These are phyloP conservation scores for Collybia sordida DNA, from an alignment of 768 basidiomycete genomes.

Conservation along the genomic window DNA sequence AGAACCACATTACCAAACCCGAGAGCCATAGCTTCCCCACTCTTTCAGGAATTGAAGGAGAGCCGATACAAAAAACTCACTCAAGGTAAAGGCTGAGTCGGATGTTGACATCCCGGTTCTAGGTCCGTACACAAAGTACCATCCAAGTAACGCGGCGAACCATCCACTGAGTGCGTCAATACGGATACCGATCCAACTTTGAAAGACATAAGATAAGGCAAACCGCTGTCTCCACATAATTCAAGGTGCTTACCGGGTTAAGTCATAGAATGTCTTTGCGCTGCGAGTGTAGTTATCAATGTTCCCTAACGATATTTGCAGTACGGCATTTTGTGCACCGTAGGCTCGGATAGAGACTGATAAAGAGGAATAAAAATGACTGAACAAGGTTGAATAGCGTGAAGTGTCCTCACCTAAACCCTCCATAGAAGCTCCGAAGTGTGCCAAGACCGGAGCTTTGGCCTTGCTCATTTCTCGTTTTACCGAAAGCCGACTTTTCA, in stretches of 20 bases:
- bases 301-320: conserved; percentile 37
- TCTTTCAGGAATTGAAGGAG: no score
- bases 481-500: conserved; percentile 43
- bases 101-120: conserved; percentile 28
- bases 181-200: conserved; percentile 42
- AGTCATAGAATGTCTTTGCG: conserved; percentile 46
- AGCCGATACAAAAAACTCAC: background rate
- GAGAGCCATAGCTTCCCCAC: conserved; percentile 22
- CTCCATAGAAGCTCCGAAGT: conserved; percentile 53
- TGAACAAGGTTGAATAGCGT: background rate
- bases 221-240: background rate
- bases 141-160: conserved; percentile 51
- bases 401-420: conserved; percentile 40
- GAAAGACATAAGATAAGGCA: background rate
- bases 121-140: conserved; percentile 55
- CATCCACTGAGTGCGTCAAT: conserved; percentile 54
- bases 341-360: conserved; percentile 63
- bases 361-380: background rate
- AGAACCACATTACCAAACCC: conserved; percentile 55
- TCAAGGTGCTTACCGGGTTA: conserved; percentile 18
- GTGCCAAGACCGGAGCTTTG: conserved; percentile 25
- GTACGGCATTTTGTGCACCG: conserved; percentile 50
- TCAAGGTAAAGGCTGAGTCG: conserved; percentile 13
- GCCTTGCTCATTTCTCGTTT: conserved; percentile 47
- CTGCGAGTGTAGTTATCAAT: conserved; percentile 52